Evolutionary conservation across 352 stramenopile species (phyloP).

Genomic region (Pythium sukuiense): DNA sequence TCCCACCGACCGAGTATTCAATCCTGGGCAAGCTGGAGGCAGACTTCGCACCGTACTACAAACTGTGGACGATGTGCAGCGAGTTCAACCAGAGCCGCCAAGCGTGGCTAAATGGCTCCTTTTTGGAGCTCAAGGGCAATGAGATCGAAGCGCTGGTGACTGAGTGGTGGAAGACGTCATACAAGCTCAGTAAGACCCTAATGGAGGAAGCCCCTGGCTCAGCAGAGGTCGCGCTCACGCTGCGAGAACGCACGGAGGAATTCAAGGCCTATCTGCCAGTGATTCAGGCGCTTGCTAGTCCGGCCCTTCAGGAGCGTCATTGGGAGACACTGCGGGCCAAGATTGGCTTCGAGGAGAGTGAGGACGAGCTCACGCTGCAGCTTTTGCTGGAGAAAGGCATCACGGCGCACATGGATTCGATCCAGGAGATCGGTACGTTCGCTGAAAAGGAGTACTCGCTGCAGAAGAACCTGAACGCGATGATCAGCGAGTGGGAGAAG

Average conservation of each 20-base stretch:
- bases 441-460: constrained; percentile 96
- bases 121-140: constrained; percentile 87
- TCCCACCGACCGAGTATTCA: constrained; percentile 91
- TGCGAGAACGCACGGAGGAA: constrained; percentile 90
- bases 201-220: constrained; percentile 88
- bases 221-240: constrained; percentile 80
- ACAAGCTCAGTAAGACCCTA: constrained; percentile 90
- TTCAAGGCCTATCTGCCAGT: constrained; percentile 92
- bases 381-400: constrained; percentile 83
- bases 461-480: constrained; percentile 91
- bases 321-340: constrained; percentile 91
- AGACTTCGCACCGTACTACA: constrained; percentile 91
- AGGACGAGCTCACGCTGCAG: constrained; percentile 85
- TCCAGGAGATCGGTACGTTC: constrained; percentile 89
- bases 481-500: constrained; percentile 94
- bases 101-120: constrained; percentile 91
- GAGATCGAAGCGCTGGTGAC: constrained; percentile 90
- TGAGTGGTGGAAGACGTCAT: constrained; percentile 93
- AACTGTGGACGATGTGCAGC: constrained; percentile 95
- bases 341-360: constrained; percentile 85
- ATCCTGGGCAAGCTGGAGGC: constrained; percentile 82
- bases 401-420: constrained; percentile 87
- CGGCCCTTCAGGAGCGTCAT: constrained; percentile 91
- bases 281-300: constrained; percentile 91
- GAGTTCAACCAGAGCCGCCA: constrained; percentile 92